Percentiles rank a stretch among this genome's conserved stretches.
phyloP scores from a whole-genome alignment of 106 monocot genomes.

The Allium sativum region DNA sequence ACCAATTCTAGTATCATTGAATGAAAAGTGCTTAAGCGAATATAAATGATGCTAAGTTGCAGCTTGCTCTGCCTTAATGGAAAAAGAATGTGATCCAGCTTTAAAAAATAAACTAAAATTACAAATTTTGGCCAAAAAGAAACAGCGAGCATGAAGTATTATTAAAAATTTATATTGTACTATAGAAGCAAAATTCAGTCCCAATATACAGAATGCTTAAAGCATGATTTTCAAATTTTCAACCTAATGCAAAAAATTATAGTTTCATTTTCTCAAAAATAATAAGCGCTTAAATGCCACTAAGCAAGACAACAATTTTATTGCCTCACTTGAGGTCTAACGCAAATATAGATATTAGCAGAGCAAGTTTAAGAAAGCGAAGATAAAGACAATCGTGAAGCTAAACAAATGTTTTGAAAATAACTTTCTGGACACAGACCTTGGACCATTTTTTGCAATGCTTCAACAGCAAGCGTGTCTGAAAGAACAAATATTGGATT shows the following conservation, averaged over 20 bases:
- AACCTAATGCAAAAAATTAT: neutral
- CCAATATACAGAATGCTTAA: too few species aligned
- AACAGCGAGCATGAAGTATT: too few species aligned
- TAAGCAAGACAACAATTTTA: neutral
- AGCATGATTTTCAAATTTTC: too few species aligned
- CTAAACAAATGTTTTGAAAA: neutral
- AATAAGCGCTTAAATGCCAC: too few species aligned
- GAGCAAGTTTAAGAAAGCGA: neutral
- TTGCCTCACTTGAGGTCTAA: neutral
- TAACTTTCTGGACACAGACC: conserved; percentile 17
- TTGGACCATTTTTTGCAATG: conserved; percentile 90
- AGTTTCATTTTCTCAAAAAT: neutral
- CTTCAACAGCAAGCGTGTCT: conserved; percentile 75
- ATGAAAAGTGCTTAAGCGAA: too few species aligned
- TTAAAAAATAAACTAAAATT: neutral
- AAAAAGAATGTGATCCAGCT: neutral
- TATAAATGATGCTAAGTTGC: too few species aligned
- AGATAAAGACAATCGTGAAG: neutral
- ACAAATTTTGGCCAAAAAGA: too few species aligned
- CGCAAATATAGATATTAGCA: neutral
- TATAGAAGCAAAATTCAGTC: too few species aligned
- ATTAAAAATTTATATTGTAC: too few species aligned
- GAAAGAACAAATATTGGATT: conserved; percentile 86
- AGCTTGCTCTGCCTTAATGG: neutral
- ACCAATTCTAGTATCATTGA: too few species aligned